Percentiles rank a stretch among this genome's conserved stretches.
phyloP scores from a whole-genome alignment of 2,329 filamentous ascomycete species.

The Cladosporium sp. region DNA sequence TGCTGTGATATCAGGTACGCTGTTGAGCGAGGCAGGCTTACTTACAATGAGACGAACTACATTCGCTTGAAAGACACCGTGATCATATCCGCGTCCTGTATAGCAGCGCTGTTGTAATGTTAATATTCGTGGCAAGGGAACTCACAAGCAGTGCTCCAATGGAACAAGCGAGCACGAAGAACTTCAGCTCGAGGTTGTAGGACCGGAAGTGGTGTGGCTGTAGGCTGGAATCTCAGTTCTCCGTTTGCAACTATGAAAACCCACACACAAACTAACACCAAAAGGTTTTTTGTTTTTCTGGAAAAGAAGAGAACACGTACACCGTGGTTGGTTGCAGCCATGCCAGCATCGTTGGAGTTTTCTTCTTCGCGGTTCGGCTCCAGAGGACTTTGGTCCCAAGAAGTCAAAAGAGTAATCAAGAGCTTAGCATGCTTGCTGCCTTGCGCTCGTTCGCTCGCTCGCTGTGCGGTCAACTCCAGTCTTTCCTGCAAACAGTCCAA shows the following conservation, averaged over 20 bases:
- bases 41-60: background rate
- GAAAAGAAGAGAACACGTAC: background rate
- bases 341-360: background rate
- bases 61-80: background rate
- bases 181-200: background rate
- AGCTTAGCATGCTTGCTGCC: background rate
- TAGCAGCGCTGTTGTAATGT: background rate
- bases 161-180: background rate
- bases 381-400: background rate
- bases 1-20: background rate
- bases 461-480: constrained; percentile 10
- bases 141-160: background rate
- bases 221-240: background rate
- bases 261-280: background rate
- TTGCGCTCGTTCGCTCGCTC: background rate
- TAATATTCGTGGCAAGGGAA: background rate
- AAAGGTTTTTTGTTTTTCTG: too few relatives aligned
- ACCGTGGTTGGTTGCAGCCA: background rate
- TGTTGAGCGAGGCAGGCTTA: background rate
- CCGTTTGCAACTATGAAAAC: background rate
- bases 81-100: background rate
- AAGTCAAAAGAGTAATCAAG: background rate
- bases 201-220: background rate
- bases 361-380: background rate
- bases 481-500: background rate